A percentile compares a stretch with the other conserved stretches of the same genome.
Conservation (phyloP, 1,139 yeast species). For the Magnusiomyces fungicola region DNA sequence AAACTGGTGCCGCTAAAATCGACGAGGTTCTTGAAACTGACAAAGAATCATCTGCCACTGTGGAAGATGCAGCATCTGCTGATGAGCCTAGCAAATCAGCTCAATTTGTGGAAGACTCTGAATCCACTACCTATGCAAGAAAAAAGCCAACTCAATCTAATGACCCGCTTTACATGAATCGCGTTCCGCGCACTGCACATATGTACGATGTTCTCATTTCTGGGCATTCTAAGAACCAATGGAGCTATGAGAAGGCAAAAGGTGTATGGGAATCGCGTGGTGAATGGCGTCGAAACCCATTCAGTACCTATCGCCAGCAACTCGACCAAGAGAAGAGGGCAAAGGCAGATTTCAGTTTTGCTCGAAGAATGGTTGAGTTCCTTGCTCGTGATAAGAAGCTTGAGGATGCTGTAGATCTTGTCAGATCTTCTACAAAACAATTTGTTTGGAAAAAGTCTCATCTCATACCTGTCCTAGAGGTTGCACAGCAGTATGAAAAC, state of each 20-base stretch:
- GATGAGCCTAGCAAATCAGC: slow-evolving; percentile 8
- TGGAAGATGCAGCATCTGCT: slow-evolving; percentile 11
- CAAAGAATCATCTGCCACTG: slow-evolving; percentile 28
- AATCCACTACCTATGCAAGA: slow-evolving; percentile 1
- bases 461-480: slow-evolving; percentile 22
- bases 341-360: slow-evolving; percentile 58
- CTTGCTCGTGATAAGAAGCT: slow-evolving; percentile 46
- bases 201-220: slow-evolving; percentile 58
- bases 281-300: slow-evolving; percentile 47
- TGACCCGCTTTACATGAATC: slow-evolving; percentile 15
- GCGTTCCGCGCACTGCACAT: slow-evolving; percentile 43
- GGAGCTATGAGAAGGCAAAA: slow-evolving; percentile 49
- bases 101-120: background rate
- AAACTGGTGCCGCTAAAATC: background rate
- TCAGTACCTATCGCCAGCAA: slow-evolving; percentile 35
- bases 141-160: slow-evolving; percentile 2
- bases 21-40: background rate
- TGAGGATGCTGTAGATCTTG: slow-evolving; percentile 64
- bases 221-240: slow-evolving; percentile 52
- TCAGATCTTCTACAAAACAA: slow-evolving; percentile 57
- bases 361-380: slow-evolving; percentile 52
- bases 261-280: slow-evolving; percentile 76
- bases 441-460: slow-evolving; percentile 54
- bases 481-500: slow-evolving; percentile 38
- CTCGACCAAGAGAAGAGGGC: slow-evolving; percentile 39